Percentiles rank a stretch among this genome's conserved stretches.
phyloP scores from a whole-genome alignment of 2,329 filamentous ascomycete genomes.

The Botrytis paeoniae region DNA sequence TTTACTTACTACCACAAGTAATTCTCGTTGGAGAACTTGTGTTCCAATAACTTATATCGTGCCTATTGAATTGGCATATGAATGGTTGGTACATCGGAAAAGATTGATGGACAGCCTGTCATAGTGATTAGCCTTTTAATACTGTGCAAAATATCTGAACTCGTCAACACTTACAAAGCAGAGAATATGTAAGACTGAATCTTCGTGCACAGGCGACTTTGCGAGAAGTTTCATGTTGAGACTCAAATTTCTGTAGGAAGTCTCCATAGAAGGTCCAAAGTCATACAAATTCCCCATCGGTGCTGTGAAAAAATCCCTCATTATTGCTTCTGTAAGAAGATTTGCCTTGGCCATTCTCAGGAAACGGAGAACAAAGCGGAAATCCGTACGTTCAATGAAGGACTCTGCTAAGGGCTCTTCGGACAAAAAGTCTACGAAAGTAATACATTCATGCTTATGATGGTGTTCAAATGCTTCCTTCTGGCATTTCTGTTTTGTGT shows the following conservation, averaged over 20 bases:
- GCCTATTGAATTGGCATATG: background rate
- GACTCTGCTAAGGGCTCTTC: background rate
- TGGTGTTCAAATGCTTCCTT: background rate
- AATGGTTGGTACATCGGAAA: background rate
- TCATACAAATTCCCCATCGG: background rate
- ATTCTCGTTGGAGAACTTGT: background rate
- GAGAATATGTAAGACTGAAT: background rate
- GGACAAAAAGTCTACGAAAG: background rate
- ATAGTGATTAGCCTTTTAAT: background rate
- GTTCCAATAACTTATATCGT: background rate
- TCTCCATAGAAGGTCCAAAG: background rate
- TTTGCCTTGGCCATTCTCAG: background rate
- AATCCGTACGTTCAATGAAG: background rate
- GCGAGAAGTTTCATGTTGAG: background rate
- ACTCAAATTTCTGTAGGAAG: background rate
- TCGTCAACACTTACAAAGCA: background rate
- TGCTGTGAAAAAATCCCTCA: background rate
- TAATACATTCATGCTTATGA: background rate
- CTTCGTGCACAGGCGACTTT: background rate
- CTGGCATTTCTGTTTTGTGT: background rate
- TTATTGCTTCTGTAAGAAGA: background rate
- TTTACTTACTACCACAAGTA: background rate
- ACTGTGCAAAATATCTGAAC: background rate
- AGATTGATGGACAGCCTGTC: background rate
- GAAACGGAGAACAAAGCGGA: background rate